A percentile compares a stretch with the other conserved stretches of the same genome.
phyloP scores from a whole-genome alignment of 192 early-diverging fungal genomes.

The Mortierella alpina region DNA sequence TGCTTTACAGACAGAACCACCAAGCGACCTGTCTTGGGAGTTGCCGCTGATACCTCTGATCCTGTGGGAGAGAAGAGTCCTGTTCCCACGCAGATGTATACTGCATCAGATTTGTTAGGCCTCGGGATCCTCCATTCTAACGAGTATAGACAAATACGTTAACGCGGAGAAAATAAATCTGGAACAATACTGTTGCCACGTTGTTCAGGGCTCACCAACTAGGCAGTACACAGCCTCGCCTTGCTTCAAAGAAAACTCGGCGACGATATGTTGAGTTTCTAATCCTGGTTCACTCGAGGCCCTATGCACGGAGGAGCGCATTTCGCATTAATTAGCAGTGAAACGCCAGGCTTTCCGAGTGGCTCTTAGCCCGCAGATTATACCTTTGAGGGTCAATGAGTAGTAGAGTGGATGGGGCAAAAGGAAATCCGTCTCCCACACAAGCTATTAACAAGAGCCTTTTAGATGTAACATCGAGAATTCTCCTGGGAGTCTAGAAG shows the following conservation, averaged over 20 bases:
- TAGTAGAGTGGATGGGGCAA: constrained; percentile 20
- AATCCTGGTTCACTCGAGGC: constrained; percentile 11
- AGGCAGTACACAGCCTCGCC: constrained; percentile 37
- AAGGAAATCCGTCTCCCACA: constrained; percentile 33
- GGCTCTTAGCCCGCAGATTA: no score
- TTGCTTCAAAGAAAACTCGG: constrained; percentile 17
- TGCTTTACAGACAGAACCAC: constrained; percentile 41
- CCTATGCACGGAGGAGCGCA: background rate
- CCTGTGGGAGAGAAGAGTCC: constrained; percentile 45
- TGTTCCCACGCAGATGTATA: constrained; percentile 43
- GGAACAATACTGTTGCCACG: no score
- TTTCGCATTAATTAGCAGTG: no score
- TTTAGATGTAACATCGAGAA: constrained; percentile 38
- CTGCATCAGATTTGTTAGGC: constrained; percentile 30
- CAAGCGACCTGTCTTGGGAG: constrained; percentile 36
- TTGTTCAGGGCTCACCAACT: constrained; percentile 3
- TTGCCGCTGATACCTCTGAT: constrained; percentile 26
- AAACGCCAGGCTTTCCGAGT: no score
- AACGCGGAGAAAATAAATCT: no score
- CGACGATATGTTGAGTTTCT: constrained; percentile 25
- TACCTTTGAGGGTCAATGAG: constrained; percentile 38
- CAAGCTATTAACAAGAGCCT: constrained; percentile 20
- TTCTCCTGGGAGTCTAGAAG: constrained; percentile 34
- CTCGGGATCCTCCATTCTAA: constrained; percentile 48
- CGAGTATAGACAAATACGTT: background rate